phyloP scores from a whole-genome alignment of 495 filamentous ascomycete species.

The Cryomyces antarcticus region DNA sequence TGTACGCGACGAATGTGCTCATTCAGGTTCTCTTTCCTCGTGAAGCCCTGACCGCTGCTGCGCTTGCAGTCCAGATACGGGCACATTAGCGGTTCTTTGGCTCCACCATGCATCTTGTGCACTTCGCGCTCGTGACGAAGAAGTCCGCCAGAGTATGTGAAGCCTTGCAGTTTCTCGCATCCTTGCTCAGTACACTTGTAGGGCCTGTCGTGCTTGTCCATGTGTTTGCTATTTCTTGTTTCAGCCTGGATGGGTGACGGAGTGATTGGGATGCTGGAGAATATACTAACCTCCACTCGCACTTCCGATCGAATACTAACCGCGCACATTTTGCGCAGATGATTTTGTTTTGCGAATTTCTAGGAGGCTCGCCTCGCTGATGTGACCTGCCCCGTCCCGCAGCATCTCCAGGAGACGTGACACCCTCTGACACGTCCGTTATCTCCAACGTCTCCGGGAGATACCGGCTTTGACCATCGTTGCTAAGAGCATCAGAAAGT shows the following conservation, averaged over 20 bases:
- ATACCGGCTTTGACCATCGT: too few relatives aligned
- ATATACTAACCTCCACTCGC: conserved; percentile 69
- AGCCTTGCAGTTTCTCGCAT: conserved; percentile 78
- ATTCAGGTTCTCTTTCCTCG: conserved; percentile 67
- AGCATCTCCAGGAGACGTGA: too few relatives aligned
- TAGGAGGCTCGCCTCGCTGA: conserved; percentile 39
- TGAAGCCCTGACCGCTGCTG: conserved; percentile 57
- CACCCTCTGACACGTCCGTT: too few relatives aligned
- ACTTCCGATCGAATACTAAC: conserved; percentile 55
- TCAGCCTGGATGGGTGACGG: too few relatives aligned
- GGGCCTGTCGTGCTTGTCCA: conserved; percentile 89
- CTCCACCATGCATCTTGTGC: conserved; percentile 67
- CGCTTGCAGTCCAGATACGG: conserved; percentile 65
- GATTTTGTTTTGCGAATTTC: conserved; percentile 47
- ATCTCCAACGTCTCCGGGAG: too few relatives aligned
- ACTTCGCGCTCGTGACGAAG: conserved; percentile 80
- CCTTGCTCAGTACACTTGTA: conserved; percentile 59
- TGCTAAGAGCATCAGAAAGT: too few relatives aligned
- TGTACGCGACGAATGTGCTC: conserved; percentile 71
- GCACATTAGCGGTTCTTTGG: conserved; percentile 59
- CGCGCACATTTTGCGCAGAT: conserved; percentile 43
- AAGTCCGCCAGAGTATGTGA: conserved; percentile 82
- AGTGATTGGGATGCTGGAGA: background rate
- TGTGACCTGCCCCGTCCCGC: too few relatives aligned
- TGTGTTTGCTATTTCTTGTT: conserved; percentile 48